phyloP scores from a whole-genome alignment of 73 alveolate genomes.

The Paramecium octaurelia region DNA sequence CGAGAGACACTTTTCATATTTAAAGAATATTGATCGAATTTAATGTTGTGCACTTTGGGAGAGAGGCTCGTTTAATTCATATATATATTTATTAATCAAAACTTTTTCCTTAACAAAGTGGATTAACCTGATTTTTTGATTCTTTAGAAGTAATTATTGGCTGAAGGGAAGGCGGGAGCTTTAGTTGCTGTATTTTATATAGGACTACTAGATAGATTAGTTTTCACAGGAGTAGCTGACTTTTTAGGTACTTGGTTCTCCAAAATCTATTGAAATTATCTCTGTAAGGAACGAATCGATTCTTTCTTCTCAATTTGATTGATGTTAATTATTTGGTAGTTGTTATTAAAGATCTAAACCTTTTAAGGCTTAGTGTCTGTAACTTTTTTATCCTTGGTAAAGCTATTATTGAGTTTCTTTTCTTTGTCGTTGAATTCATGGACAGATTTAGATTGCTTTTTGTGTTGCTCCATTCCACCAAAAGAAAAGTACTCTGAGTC shows the following conservation, averaged over 20 bases:
- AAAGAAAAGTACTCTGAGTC: not conserved
- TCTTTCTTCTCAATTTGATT: not conserved
- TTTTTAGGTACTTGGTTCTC: not conserved
- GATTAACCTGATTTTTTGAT: not conserved
- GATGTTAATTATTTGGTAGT: not conserved
- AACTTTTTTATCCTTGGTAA: not conserved
- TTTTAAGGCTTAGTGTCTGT: not conserved
- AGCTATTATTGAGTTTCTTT: not conserved
- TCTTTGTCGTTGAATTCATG: not conserved
- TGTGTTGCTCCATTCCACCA: not conserved
- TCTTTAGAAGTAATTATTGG: not conserved
- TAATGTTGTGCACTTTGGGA: not conserved
- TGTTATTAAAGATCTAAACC: slow-evolving; percentile 22
- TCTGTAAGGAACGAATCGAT: not conserved
- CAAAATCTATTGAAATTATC: not conserved
- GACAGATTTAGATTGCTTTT: not conserved
- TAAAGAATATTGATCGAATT: not conserved
- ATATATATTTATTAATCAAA: not conserved
- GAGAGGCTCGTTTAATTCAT: not conserved
- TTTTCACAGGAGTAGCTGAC: not conserved
- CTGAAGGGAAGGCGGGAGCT: not conserved
- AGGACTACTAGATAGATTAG: not conserved
- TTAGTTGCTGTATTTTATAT: not conserved
- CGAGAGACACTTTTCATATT: not conserved
- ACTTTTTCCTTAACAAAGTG: not conserved